Conservation (phyloP, 1,284 basidiomycete genomes). For the Moesziomyces sp. region DNA sequence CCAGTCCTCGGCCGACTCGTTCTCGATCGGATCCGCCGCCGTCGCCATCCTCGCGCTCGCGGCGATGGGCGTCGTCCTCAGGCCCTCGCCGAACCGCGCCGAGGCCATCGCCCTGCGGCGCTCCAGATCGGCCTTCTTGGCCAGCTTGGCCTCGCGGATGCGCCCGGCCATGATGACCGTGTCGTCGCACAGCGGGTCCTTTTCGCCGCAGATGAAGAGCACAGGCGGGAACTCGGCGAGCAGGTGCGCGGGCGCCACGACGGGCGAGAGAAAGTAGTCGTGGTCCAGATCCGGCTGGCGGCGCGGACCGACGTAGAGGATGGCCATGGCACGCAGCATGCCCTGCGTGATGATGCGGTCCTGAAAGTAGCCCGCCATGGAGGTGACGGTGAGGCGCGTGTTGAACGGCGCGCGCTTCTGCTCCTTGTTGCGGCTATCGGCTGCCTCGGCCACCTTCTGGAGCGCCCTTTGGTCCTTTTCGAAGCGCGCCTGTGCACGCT, state of each 20-base stretch:
- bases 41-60: constrained; percentile 62
- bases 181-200: constrained; percentile 84
- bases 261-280: constrained; percentile 94
- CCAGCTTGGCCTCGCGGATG: constrained; percentile 84
- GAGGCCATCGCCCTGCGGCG: constrained; percentile 62
- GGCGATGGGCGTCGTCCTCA: constrained; percentile 70
- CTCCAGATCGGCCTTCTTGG: constrained; percentile 74
- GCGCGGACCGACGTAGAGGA: constrained; percentile 92
- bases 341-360: constrained; percentile 61
- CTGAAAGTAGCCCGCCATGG: constrained; percentile 76
- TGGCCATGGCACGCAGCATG: constrained; percentile 94
- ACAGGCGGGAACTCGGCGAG: constrained; percentile 93
- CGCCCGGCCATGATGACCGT: constrained; percentile 89
- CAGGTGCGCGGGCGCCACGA: constrained; percentile 83
- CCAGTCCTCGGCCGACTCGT: constrained; percentile 90
- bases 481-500: constrained; percentile 27
- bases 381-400: constrained; percentile 93
- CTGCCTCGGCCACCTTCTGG: constrained; percentile 40
- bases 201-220: constrained; percentile 77
- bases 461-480: constrained; percentile 44
- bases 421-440: constrained; percentile 38
- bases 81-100: constrained; percentile 68
- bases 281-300: constrained; percentile 91
- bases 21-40: constrained; percentile 70
- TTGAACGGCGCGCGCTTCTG: constrained; percentile 71